Conservation (phyloP, 257 asterid genomes). For the Jacaranda mimosifolia region DNA sequence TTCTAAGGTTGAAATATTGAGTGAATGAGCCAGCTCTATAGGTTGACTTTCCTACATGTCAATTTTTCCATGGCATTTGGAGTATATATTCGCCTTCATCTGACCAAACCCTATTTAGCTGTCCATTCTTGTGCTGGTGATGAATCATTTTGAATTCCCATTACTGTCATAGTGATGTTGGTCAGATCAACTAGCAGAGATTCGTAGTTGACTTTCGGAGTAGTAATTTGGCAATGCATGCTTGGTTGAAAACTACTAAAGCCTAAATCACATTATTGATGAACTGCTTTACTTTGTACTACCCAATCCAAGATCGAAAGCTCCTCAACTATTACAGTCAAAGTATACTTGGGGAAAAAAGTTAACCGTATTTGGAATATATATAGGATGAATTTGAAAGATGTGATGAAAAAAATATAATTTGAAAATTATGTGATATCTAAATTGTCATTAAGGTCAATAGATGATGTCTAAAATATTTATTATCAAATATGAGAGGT, state of each 20-base stretch:
- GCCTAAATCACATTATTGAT: constrained; percentile 22
- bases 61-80: no score
- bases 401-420: no score
- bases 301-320: constrained; percentile 29
- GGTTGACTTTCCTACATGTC: constrained; percentile 12
- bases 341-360: background rate
- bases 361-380: background rate
- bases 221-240: background rate
- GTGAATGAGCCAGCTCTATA: constrained; percentile 24
- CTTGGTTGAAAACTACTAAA: constrained; percentile 23
- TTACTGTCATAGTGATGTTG: background rate
- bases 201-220: constrained; percentile 28
- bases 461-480: no score
- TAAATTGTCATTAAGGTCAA: no score
- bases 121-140: background rate
- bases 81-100: no score
- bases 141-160: background rate
- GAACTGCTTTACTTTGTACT: constrained; percentile 16
- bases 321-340: background rate
- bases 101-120: background rate
- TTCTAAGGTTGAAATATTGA: constrained; percentile 20
- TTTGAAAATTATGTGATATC: no score
- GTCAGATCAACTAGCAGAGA: background rate
- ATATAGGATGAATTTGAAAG: no score
- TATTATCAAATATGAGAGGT: no score